Conservation (phyloP, 257 asterid genomes). For the Forsythia suspensa region DNA sequence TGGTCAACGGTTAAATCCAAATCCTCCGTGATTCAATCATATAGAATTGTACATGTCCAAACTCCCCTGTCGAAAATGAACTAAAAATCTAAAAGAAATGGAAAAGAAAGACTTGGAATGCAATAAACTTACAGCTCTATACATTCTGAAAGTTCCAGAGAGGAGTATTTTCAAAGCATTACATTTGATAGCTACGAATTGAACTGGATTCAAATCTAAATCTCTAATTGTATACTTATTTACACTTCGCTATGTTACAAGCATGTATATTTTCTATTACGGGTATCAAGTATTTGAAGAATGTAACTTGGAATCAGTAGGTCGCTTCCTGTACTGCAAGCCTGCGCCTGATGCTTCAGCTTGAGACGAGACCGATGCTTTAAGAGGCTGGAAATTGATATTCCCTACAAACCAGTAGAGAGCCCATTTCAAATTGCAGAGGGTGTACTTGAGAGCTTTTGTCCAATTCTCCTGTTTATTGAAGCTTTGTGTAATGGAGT, state of each 20-base stretch:
- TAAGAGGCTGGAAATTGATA: conserved; percentile 88
- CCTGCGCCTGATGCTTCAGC: conserved; percentile 55
- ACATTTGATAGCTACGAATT: not conserved
- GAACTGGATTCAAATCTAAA: not conserved
- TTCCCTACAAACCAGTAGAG: conserved; percentile 97
- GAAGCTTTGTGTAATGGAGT: conserved; percentile 94
- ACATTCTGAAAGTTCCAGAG: not conserved
- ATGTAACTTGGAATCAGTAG: conserved; percentile 44
- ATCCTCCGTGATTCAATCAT: not conserved
- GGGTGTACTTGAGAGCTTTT: conserved; percentile 96
- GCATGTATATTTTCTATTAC: not conserved
- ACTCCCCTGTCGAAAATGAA: not conserved
- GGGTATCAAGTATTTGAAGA: conserved; percentile 27
- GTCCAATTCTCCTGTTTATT: conserved; percentile 96
- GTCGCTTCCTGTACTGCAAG: conserved; percentile 49
- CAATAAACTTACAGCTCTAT: not conserved
- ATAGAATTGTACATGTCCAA: not conserved
- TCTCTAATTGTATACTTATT: not conserved
- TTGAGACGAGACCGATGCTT: conserved; percentile 50
- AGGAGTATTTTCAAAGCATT: not conserved
- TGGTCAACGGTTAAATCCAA: not conserved
- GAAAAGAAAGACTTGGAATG: not conserved
- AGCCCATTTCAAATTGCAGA: conserved; percentile 95
- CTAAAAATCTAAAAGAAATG: not conserved
- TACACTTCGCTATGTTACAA: conserved; percentile 19